A percentile compares a stretch with the other conserved stretches of the same genome.
Evolutionary conservation across 768 basidiomycete genomes (phyloP).

Genomic region (Phaeotremella fagi): DNA sequence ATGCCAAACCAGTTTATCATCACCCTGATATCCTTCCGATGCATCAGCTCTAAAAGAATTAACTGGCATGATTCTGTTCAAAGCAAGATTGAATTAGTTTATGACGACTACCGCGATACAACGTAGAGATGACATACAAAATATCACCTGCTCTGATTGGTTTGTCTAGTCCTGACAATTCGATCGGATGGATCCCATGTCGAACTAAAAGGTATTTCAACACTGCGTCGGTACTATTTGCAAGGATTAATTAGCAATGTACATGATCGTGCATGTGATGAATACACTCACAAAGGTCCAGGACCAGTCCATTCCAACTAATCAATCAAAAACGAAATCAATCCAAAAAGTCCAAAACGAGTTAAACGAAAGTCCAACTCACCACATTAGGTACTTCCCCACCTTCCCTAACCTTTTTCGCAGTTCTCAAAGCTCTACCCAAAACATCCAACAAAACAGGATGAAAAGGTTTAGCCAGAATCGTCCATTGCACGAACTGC

Average conservation of each 20-base stretch:
- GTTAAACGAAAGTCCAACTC: too few species aligned
- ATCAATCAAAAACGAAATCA: background rate
- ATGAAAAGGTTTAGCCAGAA: conserved; percentile 24
- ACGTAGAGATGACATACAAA: conserved; percentile 1
- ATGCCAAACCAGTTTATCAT: conserved; percentile 21
- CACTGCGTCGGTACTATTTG: conserved; percentile 16
- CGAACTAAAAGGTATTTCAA: conserved; percentile 15
- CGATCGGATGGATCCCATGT: conserved; percentile 10
- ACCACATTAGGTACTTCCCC: conserved; percentile 8
- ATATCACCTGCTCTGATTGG: conserved; percentile 11
- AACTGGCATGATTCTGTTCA: conserved; percentile 22
- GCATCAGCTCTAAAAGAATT: conserved; percentile 26
- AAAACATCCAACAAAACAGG: conserved; percentile 33
- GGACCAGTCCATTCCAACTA: conserved; percentile 31
- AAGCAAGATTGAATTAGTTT: too few species aligned
- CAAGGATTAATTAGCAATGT: background rate
- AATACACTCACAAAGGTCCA: conserved; percentile 20
- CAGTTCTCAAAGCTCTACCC: conserved; percentile 12
- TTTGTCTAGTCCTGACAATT: conserved; percentile 3
- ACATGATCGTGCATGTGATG: background rate
- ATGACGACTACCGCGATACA: background rate
- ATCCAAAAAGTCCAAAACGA: background rate
- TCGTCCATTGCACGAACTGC: conserved; percentile 35
- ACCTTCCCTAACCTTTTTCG: conserved; percentile 7
- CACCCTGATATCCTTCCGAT: conserved; percentile 23